phyloP scores from a whole-genome alignment of 495 filamentous ascomycete species.

The Xylaria telfairii region DNA sequence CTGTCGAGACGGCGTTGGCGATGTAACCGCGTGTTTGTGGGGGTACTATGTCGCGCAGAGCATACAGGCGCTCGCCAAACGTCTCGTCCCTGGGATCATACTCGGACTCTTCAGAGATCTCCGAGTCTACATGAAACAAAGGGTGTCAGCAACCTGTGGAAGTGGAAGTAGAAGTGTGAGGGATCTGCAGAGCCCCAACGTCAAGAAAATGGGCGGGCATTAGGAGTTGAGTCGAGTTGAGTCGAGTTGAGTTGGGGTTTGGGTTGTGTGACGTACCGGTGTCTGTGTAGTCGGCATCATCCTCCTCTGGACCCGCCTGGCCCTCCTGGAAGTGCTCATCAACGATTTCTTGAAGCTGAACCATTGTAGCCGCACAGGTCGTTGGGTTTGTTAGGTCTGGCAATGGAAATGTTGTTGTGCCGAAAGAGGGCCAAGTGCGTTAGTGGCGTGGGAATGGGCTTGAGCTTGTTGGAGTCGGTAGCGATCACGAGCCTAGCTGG shows the following conservation, averaged over 20 bases:
- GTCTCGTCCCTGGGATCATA: conserved; percentile 63
- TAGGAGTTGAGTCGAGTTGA: no score
- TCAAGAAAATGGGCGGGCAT: conserved; percentile 14
- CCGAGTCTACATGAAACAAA: conserved; percentile 59
- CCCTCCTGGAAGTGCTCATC: conserved; percentile 90
- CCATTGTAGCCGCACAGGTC: conserved; percentile 63
- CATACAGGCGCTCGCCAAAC: conserved; percentile 78
- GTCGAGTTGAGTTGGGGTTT: background rate
- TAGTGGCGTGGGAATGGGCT: background rate
- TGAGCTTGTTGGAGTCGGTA: background rate
- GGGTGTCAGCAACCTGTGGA: background rate
- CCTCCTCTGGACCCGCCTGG: conserved; percentile 72
- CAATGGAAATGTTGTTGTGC: background rate
- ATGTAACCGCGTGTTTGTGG: conserved; percentile 78
- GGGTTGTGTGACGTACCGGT: conserved; percentile 65
- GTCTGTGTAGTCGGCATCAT: conserved; percentile 87
- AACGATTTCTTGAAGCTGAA: conserved; percentile 93
- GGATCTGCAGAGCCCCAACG: background rate
- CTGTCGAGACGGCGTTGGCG: conserved; percentile 60
- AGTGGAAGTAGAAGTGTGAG: background rate
- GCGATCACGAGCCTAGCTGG: background rate
- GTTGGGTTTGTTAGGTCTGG: background rate
- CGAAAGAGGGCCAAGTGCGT: background rate
- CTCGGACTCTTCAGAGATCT: conserved; percentile 66
- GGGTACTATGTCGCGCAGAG: conserved; percentile 91